Percentiles rank a stretch among this genome's conserved stretches.
Conservation (phyloP, 2,329 filamentous ascomycete genomes). For the Penicillium sp. region DNA sequence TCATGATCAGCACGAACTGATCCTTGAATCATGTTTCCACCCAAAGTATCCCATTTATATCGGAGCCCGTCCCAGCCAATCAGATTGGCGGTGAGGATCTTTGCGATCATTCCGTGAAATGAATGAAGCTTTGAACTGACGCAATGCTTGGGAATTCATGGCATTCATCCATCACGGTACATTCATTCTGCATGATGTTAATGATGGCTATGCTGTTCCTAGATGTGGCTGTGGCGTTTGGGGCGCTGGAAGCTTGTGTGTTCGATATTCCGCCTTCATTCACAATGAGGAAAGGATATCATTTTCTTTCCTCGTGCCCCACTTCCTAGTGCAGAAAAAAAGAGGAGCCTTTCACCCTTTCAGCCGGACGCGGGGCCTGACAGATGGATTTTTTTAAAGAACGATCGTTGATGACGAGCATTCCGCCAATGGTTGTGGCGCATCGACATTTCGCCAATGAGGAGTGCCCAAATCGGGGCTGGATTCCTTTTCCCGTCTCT, state of each 20-base stretch:
- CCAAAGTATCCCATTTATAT: background rate
- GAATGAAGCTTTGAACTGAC: background rate
- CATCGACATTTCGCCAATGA: background rate
- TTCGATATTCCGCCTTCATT: background rate
- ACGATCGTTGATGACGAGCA: background rate
- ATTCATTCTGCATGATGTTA: too few relatives aligned
- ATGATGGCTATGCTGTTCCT: too few relatives aligned
- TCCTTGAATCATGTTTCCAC: constrained; percentile 1
- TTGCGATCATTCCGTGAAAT: background rate
- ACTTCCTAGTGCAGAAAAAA: background rate
- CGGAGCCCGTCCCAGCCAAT: background rate
- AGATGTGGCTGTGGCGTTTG: background rate
- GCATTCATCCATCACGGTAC: too few relatives aligned
- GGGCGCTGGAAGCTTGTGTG: background rate
- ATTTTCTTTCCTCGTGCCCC: background rate
- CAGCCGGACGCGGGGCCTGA: background rate
- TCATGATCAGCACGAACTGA: background rate
- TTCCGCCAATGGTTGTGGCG: background rate
- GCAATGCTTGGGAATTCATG: too few relatives aligned
- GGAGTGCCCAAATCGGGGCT: background rate
- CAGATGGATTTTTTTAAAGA: background rate
- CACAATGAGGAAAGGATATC: too few relatives aligned
- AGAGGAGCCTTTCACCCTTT: background rate
- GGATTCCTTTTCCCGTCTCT: background rate
- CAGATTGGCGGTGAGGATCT: background rate